These are phyloP conservation scores for Cystobasidium tubakii DNA, from an alignment of 768 basidiomycete genomes.

Conservation along the genomic window DNA sequence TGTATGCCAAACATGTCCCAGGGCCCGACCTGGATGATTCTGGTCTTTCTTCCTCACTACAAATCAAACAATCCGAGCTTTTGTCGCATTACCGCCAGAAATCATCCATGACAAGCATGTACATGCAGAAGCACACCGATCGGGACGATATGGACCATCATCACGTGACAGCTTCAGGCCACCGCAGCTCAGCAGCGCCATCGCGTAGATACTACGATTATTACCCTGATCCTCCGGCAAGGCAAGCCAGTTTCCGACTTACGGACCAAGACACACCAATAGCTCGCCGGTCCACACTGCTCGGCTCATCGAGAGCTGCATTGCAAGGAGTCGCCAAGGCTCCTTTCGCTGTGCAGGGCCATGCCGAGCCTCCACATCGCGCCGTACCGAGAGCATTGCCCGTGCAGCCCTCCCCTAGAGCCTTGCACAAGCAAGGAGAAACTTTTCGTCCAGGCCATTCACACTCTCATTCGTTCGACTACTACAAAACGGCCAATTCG, in stretches of 20 bases:
- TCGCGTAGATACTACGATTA: conserved; percentile 2
- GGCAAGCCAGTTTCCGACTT: neutral
- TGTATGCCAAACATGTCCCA: no score
- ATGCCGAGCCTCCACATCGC: neutral
- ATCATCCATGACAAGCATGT: neutral
- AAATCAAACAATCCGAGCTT: no score
- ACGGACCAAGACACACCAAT: neutral
- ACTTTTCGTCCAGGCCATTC: neutral
- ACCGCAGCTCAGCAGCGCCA: neutral
- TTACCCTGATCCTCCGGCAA: neutral
- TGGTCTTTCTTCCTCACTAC: no score
- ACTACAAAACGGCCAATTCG: neutral
- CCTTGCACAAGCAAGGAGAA: neutral
- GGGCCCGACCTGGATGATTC: no score
- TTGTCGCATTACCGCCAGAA: neutral
- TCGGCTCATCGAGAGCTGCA: neutral
- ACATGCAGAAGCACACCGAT: neutral
- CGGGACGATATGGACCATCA: neutral
- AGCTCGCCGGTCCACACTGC: neutral
- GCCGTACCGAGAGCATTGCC: neutral
- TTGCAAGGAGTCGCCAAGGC: neutral
- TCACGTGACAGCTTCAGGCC: no score
- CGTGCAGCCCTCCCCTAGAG: neutral
- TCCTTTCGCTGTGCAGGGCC: neutral
- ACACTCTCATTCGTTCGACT: neutral